Percentiles rank a stretch among this genome's conserved stretches.
phyloP scores from a whole-genome alignment of 345 rosid species.

The Odontarrhena argentea region DNA sequence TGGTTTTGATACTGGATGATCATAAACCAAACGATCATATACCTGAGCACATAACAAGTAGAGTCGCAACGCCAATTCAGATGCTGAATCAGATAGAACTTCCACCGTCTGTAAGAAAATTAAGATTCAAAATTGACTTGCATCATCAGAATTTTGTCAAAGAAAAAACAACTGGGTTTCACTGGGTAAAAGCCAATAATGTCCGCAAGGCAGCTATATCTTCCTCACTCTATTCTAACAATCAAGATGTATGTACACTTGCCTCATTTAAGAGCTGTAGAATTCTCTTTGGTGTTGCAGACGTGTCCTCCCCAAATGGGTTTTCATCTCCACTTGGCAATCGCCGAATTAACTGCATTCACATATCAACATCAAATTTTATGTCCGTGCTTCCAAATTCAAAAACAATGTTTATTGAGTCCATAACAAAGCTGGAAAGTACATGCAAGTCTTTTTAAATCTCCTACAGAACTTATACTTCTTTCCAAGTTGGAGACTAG shows the following conservation, averaged over 20 bases:
- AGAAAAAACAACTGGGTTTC: conserved; percentile 20
- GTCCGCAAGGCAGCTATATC: conserved; percentile 20
- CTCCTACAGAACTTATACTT: not conserved
- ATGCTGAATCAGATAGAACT: conserved; percentile 66
- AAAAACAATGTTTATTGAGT: conserved; percentile 17
- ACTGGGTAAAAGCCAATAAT: conserved; percentile 18
- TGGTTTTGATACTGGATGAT: conserved; percentile 13
- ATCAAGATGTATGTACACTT: conserved; percentile 30
- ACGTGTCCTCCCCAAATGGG: conserved; percentile 82
- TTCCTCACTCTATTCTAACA: conserved; percentile 19
- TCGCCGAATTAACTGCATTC: conserved; percentile 65
- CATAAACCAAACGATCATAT: conserved; percentile 25
- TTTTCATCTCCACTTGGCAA: conserved; percentile 86
- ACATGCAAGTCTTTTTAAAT: conserved; percentile 12
- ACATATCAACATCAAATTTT: conserved; percentile 12
- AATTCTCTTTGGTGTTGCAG: conserved; percentile 74
- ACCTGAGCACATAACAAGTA: conserved; percentile 97
- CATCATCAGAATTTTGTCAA: conserved; percentile 20
- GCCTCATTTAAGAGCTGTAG: conserved; percentile 94
- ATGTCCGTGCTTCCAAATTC: not conserved
- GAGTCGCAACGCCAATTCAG: conserved; percentile 80
- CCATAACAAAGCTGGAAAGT: conserved; percentile 1
- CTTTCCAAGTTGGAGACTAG: conserved; percentile 24
- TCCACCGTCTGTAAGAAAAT: conserved; percentile 64
- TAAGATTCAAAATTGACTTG: conserved; percentile 1